phyloP scores from a whole-genome alignment of 1,284 basidiomycete genomes.

The Cryptococcus deneoformans region DNA sequence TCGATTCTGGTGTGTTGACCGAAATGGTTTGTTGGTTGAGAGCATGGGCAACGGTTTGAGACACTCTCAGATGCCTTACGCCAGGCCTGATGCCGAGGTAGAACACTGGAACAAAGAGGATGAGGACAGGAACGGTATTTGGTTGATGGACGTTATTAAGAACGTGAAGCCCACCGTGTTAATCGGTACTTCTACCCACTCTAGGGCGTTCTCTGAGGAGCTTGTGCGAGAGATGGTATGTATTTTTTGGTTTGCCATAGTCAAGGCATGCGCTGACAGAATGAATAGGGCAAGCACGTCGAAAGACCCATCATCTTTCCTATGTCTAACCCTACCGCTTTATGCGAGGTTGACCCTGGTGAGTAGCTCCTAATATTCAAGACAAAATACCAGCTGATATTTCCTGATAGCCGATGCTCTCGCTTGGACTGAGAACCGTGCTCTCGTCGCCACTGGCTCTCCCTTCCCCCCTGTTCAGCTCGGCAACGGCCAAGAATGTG shows the following conservation, averaged over 20 bases:
- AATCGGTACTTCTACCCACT: conserved; percentile 78
- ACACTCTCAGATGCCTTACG: conserved; percentile 48
- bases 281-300: conserved; percentile 53
- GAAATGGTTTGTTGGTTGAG: conserved; percentile 50
- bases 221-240: conserved; percentile 62
- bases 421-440: conserved; percentile 68
- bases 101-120: conserved; percentile 44
- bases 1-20: conserved; percentile 61
- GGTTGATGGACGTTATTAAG: conserved; percentile 60
- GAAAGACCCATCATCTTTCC: conserved; percentile 80
- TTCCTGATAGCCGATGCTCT: conserved; percentile 28
- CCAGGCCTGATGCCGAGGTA: conserved; percentile 50
- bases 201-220: conserved; percentile 75
- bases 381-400: neutral
- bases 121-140: conserved; percentile 37
- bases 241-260: conserved; percentile 51
- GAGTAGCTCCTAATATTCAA: neutral
- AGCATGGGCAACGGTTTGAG: conserved; percentile 52
- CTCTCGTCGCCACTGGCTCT: conserved; percentile 73
- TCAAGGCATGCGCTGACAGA: neutral
- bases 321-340: conserved; percentile 72
- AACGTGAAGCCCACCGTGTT: conserved; percentile 69
- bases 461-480: conserved; percentile 67
- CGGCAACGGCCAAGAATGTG: conserved; percentile 51
- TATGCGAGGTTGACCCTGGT: conserved; percentile 69